Evolutionary conservation across 2,329 filamentous ascomycete genomes (phyloP).

Genomic region (Penicillium sp.): DNA sequence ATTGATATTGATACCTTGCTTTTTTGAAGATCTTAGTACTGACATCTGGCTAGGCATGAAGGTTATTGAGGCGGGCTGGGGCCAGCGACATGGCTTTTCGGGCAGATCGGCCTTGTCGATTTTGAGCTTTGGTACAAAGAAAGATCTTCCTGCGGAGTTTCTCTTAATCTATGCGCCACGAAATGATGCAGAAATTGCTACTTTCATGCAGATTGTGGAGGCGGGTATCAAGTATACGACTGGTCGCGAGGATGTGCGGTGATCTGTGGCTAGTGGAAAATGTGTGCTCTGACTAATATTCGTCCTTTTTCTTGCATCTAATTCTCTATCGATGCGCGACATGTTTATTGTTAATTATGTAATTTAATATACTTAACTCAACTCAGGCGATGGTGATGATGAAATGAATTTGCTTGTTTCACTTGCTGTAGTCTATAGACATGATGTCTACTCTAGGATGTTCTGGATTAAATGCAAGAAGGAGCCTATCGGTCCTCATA

Average conservation of each 20-base stretch:
- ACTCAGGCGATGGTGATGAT: neutral
- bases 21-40: neutral
- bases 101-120: conserved; percentile 67
- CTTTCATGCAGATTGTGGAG: conserved; percentile 32
- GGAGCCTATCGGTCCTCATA: too few relatives aligned
- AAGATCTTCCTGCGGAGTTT: conserved; percentile 27
- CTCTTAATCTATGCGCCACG: conserved; percentile 38
- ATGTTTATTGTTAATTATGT: neutral
- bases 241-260: conserved; percentile 24
- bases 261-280: neutral
- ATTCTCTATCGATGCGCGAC: neutral
- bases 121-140: conserved; percentile 20
- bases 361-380: neutral
- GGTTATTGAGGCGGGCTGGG: conserved; percentile 75
- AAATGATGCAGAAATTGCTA: conserved; percentile 31
- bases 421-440: neutral
- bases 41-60: conserved; percentile 45
- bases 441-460: too few relatives aligned
- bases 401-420: neutral
- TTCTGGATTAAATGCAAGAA: too few relatives aligned
- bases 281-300: neutral
- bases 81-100: conserved; percentile 60
- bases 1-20: neutral
- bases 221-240: conserved; percentile 35
- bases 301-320: neutral